Conservation (phyloP, 495 filamentous ascomycete species). For the Thermothielavioides terrestris region DNA sequence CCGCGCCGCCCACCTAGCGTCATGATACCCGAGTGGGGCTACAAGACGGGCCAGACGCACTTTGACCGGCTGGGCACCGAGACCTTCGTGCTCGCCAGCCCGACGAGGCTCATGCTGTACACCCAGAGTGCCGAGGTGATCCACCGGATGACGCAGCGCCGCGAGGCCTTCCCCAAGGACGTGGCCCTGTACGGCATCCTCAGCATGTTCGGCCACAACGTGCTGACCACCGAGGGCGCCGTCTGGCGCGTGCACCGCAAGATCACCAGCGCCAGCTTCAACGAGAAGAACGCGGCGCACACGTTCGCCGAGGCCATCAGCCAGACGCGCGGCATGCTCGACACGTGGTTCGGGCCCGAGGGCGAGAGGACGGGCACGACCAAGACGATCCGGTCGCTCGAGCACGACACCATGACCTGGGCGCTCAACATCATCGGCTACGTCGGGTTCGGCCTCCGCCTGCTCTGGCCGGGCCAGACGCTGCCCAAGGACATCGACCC, state of each 20-base stretch:
- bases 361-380: conserved; percentile 21
- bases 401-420: conserved; percentile 53
- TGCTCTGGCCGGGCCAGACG: conserved; percentile 48
- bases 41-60: conserved; percentile 22
- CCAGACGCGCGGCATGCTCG: conserved; percentile 49
- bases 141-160: conserved; percentile 48
- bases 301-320: conserved; percentile 53
- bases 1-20: no score
- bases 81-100: conserved; percentile 48
- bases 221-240: conserved; percentile 54
- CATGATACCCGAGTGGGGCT: conserved; percentile 32
- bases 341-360: conserved; percentile 35
- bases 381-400: conserved; percentile 41
- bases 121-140: conserved; percentile 52
- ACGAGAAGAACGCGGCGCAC: conserved; percentile 60
- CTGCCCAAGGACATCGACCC: conserved; percentile 30
- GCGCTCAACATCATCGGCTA: conserved; percentile 60
- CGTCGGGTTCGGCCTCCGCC: conserved; percentile 54
- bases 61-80: conserved; percentile 31
- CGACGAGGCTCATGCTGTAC: conserved; percentile 37
- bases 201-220: conserved; percentile 54
- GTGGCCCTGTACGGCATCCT: conserved; percentile 48
- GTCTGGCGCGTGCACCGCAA: conserved; percentile 61
- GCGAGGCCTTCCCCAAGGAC: conserved; percentile 62
- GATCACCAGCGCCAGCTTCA: conserved; percentile 58